These are phyloP conservation scores for Ceratocystis lukuohia DNA, from an alignment of 2,329 filamentous ascomycete genomes.

Conservation along the genomic window DNA sequence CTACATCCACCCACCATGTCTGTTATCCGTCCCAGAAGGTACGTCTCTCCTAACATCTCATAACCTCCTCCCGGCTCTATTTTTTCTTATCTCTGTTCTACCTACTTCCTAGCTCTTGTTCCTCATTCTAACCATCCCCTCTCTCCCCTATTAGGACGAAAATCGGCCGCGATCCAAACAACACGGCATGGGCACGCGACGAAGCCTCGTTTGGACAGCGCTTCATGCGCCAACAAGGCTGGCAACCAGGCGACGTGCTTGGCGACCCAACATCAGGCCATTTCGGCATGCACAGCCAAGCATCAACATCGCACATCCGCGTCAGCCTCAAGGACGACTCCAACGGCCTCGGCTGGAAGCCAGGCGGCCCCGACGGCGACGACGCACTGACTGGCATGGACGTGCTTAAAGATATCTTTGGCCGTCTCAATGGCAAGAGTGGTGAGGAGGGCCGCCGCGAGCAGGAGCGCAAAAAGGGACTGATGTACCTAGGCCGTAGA, in stretches of 20 bases:
- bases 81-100: not conserved
- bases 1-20: slow-evolving; percentile 12
- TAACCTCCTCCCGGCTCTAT: not conserved
- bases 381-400: slow-evolving; percentile 75
- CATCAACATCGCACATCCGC: slow-evolving; percentile 73
- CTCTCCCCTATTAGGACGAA: slow-evolving; percentile 35
- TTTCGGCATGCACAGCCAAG: slow-evolving; percentile 60
- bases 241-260: slow-evolving; percentile 72
- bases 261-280: slow-evolving; percentile 67
- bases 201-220: slow-evolving; percentile 75
- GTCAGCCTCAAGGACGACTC: slow-evolving; percentile 82
- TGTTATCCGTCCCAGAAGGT: slow-evolving; percentile 18
- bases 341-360: slow-evolving; percentile 71
- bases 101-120: not conserved
- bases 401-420: slow-evolving; percentile 73
- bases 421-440: slow-evolving; percentile 76
- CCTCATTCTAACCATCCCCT: not conserved
- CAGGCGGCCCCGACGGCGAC: slow-evolving; percentile 43
- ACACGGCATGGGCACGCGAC: slow-evolving; percentile 80
- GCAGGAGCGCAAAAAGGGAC: slow-evolving; percentile 54
- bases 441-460: slow-evolving; percentile 48
- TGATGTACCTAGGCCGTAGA: slow-evolving; percentile 58
- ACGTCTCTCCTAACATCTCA: not conserved
- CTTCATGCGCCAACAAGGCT: slow-evolving; percentile 78
- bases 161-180: slow-evolving; percentile 85